These are phyloP conservation scores for Mrakia gelida DNA, from an alignment of 768 basidiomycete genomes.

Conservation along the genomic window DNA sequence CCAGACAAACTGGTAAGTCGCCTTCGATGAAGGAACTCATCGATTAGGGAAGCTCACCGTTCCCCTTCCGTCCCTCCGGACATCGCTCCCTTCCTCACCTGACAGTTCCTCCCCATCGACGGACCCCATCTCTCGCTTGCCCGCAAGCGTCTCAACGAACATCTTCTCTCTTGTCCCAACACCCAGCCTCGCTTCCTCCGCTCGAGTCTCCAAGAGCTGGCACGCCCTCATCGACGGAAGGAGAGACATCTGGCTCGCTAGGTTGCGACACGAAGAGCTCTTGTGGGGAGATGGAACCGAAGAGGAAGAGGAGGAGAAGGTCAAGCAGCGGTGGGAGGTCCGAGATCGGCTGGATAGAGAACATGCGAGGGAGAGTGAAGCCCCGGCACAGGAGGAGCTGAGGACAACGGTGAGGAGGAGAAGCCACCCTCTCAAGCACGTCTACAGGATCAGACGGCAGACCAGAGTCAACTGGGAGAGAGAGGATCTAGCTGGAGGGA, in stretches of 20 bases:
- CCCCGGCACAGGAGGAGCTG: not conserved
- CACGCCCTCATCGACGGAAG: conserved; percentile 83
- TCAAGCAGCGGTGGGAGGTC: conserved; percentile 50
- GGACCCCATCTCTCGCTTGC: not conserved
- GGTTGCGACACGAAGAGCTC: conserved; percentile 75
- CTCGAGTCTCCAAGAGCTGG: conserved; percentile 51
- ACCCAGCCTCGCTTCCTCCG: conserved; percentile 6
- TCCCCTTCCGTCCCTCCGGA: not conserved
- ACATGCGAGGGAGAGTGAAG: conserved; percentile 17
- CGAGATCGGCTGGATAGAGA: conserved; percentile 30
- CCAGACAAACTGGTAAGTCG: conserved; percentile 1
- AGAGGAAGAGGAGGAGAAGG: conserved; percentile 67
- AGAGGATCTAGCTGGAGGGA: conserved; percentile 8
- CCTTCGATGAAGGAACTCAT: not conserved
- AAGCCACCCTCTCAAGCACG: conserved; percentile 11
- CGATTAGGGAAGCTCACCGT: not conserved
- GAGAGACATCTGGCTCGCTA: conserved; percentile 79
- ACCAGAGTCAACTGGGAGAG: conserved; percentile 9
- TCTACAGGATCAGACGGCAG: conserved; percentile 9
- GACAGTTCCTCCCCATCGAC: not conserved
- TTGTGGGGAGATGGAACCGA: conserved; percentile 88
- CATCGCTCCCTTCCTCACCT: not conserved
- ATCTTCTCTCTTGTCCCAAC: conserved; percentile 14
- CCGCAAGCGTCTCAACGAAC: not conserved
- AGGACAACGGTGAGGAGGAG: conserved; percentile 1